A percentile compares a stretch with the other conserved stretches of the same genome.
These are phyloP conservation scores for Stachybotrys chlorohalonatus DNA, from an alignment of 2,329 filamentous ascomycete species.

Conservation along the genomic window DNA sequence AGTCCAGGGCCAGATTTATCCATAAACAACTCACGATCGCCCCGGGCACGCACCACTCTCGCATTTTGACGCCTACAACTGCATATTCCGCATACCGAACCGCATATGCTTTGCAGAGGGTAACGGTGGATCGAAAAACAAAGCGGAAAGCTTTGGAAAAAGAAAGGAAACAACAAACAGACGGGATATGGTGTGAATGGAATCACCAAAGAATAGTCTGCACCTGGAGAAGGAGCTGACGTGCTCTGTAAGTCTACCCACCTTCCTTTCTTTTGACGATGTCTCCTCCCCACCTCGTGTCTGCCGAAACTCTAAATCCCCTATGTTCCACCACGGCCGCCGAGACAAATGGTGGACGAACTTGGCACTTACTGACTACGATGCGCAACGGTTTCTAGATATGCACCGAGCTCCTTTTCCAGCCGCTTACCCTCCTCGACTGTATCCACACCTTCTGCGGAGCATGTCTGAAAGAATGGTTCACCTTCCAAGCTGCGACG, in stretches of 20 bases:
- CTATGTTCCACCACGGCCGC: neutral
- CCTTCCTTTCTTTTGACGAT: slow-evolving; percentile 1
- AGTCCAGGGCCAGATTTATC: neutral
- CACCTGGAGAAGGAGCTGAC: slow-evolving; percentile 91
- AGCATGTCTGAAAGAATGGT: slow-evolving; percentile 94
- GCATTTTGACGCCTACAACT: neutral
- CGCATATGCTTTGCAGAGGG: slow-evolving; percentile 1
- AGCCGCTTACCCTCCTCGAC: slow-evolving; percentile 83
- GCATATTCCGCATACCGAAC: slow-evolving; percentile 1
- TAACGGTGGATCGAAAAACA: neutral
- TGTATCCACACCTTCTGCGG: slow-evolving; percentile 96
- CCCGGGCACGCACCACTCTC: neutral
- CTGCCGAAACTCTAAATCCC: neutral
- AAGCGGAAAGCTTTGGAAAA: neutral
- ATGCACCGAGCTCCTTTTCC: slow-evolving; percentile 89
- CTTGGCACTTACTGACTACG: neutral
- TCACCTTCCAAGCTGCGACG: slow-evolving; percentile 63
- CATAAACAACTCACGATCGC: neutral
- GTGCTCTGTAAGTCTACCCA: slow-evolving; percentile 66
- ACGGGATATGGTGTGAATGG: slow-evolving; percentile 29
- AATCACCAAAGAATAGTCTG: slow-evolving; percentile 39
- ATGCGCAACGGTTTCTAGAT: slow-evolving; percentile 50
- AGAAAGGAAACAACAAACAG: neutral
- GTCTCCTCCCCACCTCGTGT: neutral
- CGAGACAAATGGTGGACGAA: neutral